Percentiles rank a stretch among this genome's conserved stretches.
phyloP scores from a whole-genome alignment of 306 rosid genomes.

The Argentina anserina region DNA sequence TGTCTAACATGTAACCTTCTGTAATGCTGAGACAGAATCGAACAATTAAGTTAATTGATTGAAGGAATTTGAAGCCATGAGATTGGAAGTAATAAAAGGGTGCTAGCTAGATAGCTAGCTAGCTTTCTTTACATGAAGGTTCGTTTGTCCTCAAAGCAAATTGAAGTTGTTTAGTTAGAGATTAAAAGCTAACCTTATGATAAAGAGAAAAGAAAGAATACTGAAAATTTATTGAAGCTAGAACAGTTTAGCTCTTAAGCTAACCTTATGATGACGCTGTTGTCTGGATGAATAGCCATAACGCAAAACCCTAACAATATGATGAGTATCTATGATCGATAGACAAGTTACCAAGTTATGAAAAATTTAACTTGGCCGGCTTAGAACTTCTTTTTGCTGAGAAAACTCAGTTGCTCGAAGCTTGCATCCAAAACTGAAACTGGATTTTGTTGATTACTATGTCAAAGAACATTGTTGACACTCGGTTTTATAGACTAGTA shows the following conservation, averaged over 20 bases:
- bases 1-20: not conserved
- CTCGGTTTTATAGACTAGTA: not conserved
- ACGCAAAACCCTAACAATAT: not conserved
- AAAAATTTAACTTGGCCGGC: not conserved
- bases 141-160: not conserved
- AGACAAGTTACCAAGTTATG: not conserved
- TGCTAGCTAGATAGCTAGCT: too few relatives aligned
- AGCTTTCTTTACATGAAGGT: not conserved
- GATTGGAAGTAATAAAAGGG: too few relatives aligned
- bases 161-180: not conserved
- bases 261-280: not conserved
- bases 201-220: too few relatives aligned
- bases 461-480: not conserved
- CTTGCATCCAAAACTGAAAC: not conserved
- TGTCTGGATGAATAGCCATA: not conserved
- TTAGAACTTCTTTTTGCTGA: not conserved
- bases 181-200: not conserved
- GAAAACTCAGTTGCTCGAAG: not conserved
- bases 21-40: not conserved
- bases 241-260: not conserved
- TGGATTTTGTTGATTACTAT: not conserved
- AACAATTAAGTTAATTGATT: not conserved
- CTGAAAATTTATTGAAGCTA: not conserved
- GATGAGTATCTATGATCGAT: not conserved
- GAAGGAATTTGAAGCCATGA: not conserved